Evolutionary conservation across 2,329 filamentous ascomycete species (phyloP).

Genomic region (Dactylellina drechsleri): DNA sequence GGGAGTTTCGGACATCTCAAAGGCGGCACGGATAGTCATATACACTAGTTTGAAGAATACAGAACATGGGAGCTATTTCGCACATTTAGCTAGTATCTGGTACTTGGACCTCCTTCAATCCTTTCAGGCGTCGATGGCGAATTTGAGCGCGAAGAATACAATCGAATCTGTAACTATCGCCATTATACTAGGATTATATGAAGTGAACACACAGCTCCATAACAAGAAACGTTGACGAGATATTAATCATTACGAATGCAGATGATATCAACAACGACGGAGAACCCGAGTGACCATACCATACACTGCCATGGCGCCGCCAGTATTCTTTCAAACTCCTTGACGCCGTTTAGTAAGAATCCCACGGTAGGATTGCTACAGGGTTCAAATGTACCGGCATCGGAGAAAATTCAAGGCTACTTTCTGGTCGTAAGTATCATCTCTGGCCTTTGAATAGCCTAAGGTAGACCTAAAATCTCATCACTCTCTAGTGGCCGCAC

Average conservation of each 20-base stretch:
- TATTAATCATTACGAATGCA: neutral
- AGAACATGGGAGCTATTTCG: conserved; percentile 7
- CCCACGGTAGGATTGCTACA: neutral
- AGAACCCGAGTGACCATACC: conserved; percentile 4
- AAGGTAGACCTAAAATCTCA: too few species aligned
- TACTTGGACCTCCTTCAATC: conserved; percentile 18
- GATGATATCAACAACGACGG: conserved; percentile 24
- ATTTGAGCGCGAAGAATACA: conserved; percentile 7
- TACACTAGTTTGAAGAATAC: conserved; percentile 15
- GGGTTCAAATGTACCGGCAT: neutral
- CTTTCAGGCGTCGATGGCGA: conserved; percentile 9
- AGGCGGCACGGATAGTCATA: conserved; percentile 5
- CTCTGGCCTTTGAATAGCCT: too few species aligned
- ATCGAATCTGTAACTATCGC: conserved; percentile 9
- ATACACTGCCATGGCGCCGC: conserved; percentile 20
- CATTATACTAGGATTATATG: conserved; percentile 16
- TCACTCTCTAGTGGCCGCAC: neutral
- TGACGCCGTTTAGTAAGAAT: conserved; percentile 3
- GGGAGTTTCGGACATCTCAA: conserved; percentile 1
- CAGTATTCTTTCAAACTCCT: conserved; percentile 9
- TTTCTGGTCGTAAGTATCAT: conserved; percentile 8
- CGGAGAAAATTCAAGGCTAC: neutral
- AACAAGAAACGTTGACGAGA: neutral
- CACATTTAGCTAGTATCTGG: neutral
- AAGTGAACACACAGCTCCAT: neutral